Evolutionary conservation across 257 asterid species (phyloP).

Genomic region (Nicotiana noctiflora): DNA sequence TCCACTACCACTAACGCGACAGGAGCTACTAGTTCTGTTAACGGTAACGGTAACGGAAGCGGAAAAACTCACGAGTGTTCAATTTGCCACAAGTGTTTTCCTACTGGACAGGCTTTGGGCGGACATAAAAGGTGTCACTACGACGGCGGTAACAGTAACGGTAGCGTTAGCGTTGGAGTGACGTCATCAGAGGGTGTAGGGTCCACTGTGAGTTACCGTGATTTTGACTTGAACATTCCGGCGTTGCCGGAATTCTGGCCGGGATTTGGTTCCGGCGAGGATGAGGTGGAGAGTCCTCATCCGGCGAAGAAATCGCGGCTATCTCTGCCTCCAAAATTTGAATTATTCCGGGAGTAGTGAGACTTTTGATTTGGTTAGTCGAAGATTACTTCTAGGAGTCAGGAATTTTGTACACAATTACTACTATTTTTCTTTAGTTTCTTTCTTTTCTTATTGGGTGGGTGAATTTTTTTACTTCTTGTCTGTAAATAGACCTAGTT

Average conservation of each 20-base stretch:
- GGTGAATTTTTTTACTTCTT: background rate
- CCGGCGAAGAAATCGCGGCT: constrained; percentile 49
- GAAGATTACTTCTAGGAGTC: background rate
- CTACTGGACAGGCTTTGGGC: constrained; percentile 56
- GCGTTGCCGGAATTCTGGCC: constrained; percentile 37
- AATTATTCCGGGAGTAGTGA: constrained; percentile 6
- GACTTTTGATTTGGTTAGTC: background rate
- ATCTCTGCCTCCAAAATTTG: constrained; percentile 23
- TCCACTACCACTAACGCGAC: constrained; percentile 14
- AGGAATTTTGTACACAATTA: background rate
- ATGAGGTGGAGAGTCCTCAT: constrained; percentile 67
- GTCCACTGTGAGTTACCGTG: constrained; percentile 37
- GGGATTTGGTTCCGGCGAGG: constrained; percentile 32
- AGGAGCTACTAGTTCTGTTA: background rate
- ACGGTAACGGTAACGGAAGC: constrained; percentile 6
- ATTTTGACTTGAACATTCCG: constrained; percentile 61
- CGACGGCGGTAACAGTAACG: constrained; percentile 35
- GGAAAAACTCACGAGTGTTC: constrained; percentile 46
- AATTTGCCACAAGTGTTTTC: constrained; percentile 40
- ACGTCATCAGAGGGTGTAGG: constrained; percentile 48
- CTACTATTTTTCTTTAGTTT: background rate
- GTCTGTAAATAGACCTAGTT: background rate
- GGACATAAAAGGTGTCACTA: constrained; percentile 59
- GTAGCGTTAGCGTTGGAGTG: constrained; percentile 11
- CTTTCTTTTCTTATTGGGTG: background rate